These are phyloP conservation scores for Talaromyces ruber DNA, from an alignment of 495 filamentous ascomycete species.

Conservation along the genomic window DNA sequence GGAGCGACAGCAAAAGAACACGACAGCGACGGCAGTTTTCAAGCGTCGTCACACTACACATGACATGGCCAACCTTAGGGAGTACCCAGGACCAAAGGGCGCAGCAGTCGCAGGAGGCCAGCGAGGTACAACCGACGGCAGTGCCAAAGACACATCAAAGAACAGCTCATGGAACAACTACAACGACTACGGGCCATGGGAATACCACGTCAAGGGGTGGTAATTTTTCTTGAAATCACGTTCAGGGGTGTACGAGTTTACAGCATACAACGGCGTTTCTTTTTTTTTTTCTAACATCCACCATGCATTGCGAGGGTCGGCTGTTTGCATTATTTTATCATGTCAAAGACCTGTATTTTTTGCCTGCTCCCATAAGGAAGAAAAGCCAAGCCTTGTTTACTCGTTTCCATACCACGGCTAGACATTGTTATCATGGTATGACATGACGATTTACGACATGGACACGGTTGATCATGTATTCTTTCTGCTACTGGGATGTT, in stretches of 20 bases:
- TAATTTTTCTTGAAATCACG: conserved; percentile 21
- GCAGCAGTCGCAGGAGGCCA: conserved; percentile 13
- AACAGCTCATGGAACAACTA: conserved; percentile 59
- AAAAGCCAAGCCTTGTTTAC: not conserved
- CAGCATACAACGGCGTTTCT: conserved; percentile 1
- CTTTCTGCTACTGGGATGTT: not conserved
- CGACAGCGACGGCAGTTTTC: conserved; percentile 77
- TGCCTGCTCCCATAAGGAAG: not conserved
- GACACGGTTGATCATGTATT: not conserved
- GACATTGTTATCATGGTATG: not conserved
- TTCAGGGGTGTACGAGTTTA: not conserved
- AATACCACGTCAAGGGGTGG: conserved; percentile 67
- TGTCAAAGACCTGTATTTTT: not conserved
- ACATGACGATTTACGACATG: not conserved
- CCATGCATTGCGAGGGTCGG: conserved; percentile 5
- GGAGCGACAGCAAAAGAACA: conserved; percentile 85
- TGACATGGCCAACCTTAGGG: conserved; percentile 73
- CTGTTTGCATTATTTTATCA: conserved; percentile 4
- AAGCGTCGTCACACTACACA: conserved; percentile 90
- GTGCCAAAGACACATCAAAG: conserved; percentile 40
- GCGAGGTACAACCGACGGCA: conserved; percentile 9
- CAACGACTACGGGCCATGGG: conserved; percentile 55
- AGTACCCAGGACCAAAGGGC: conserved; percentile 50
- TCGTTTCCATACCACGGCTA: not conserved
- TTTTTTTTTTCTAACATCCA: conserved; percentile 6